A percentile compares a stretch with the other conserved stretches of the same genome.
Evolutionary conservation across 768 basidiomycete genomes (phyloP).

Genomic region (Lentinus brumalis): DNA sequence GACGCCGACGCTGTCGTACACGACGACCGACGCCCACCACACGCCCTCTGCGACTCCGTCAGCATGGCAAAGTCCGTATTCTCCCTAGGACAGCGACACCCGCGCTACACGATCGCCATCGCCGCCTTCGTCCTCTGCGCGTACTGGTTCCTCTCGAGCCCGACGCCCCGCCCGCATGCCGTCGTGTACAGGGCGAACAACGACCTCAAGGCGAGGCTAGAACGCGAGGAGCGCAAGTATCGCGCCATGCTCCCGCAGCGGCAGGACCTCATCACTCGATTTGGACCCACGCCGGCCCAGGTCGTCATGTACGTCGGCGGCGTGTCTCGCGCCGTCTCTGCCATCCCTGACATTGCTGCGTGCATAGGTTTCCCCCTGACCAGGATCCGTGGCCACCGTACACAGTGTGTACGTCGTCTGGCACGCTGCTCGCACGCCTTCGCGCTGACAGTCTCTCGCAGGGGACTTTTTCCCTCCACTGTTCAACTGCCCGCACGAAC

Average conservation of each 20-base stretch:
- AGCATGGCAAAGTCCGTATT: constrained; percentile 15
- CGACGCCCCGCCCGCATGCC: constrained; percentile 9
- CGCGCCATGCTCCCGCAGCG: constrained; percentile 28
- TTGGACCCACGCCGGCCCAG: constrained; percentile 31
- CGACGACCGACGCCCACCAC: too few species aligned
- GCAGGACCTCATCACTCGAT: constrained; percentile 32
- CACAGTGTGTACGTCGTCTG: constrained; percentile 30
- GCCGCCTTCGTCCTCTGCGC: constrained; percentile 23
- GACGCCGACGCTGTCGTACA: too few species aligned
- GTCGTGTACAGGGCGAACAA: constrained; percentile 13
- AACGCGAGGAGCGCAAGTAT: constrained; percentile 27
- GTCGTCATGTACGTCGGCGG: constrained; percentile 28
- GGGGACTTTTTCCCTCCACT: constrained; percentile 61
- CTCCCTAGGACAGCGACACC: constrained; percentile 27
- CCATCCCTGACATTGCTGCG: too few species aligned
- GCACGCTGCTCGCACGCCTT: background rate
- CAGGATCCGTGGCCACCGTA: constrained; percentile 33
- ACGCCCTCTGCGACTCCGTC: background rate
- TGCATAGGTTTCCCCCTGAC: constrained; percentile 33
- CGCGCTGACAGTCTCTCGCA: constrained; percentile 26
- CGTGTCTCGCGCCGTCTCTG: background rate
- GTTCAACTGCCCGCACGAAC: constrained; percentile 52
- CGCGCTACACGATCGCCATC: constrained; percentile 25
- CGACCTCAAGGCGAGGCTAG: constrained; percentile 22
- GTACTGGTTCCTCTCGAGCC: constrained; percentile 23